A percentile compares a stretch with the other conserved stretches of the same genome.
phyloP scores from a whole-genome alignment of 2,329 filamentous ascomycete genomes.

The Pleoardoris graminearum region DNA sequence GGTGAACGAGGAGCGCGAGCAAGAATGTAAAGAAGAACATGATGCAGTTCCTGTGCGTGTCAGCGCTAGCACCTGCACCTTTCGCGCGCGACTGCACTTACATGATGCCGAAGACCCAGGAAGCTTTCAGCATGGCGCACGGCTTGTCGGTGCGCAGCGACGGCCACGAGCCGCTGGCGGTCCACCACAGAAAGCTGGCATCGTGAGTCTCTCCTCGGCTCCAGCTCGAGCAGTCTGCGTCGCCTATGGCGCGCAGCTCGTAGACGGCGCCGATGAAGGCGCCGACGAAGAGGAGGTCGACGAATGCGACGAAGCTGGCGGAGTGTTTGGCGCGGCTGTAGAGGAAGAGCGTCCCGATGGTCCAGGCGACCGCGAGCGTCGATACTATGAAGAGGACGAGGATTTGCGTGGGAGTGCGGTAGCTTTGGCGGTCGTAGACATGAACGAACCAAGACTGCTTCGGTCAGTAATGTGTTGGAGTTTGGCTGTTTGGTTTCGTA shows the following conservation, averaged over 20 bases:
- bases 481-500: neutral
- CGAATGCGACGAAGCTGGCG: conserved; percentile 61
- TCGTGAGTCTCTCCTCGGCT: conserved; percentile 56
- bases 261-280: conserved; percentile 66
- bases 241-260: conserved; percentile 59
- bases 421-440: conserved; percentile 59
- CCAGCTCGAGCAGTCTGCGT: conserved; percentile 70
- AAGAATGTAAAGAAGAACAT: conserved; percentile 46
- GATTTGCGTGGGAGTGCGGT: conserved; percentile 63
- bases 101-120: conserved; percentile 88
- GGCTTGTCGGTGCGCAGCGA: conserved; percentile 68
- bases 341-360: conserved; percentile 62
- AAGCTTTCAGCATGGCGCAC: conserved; percentile 90
- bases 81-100: conserved; percentile 46
- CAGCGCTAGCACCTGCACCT: neutral
- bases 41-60: conserved; percentile 46
- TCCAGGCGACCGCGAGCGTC: conserved; percentile 64
- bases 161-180: conserved; percentile 54
- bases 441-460: conserved; percentile 60
- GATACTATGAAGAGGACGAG: conserved; percentile 68
- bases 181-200: conserved; percentile 60
- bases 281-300: conserved; percentile 65
- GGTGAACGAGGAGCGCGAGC: conserved; percentile 65
- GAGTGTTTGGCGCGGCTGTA: conserved; percentile 63
- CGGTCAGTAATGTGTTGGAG: neutral